phyloP scores from a whole-genome alignment of 306 rosid species.

The Cyamopsis tetragonoloba region DNA sequence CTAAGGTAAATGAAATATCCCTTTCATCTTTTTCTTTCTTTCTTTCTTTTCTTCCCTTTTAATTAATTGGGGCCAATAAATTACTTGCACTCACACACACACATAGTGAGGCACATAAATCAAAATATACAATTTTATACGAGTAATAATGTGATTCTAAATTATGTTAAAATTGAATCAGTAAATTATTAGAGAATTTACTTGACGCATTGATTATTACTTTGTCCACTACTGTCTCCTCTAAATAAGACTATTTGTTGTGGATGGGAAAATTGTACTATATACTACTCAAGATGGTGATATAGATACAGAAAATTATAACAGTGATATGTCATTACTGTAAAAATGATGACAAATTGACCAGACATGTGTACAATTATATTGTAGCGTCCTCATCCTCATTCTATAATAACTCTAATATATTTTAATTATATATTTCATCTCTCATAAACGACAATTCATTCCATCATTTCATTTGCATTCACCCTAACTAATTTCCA shows the following conservation, averaged over 20 bases:
- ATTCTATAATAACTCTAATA: conserved; percentile 15
- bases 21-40: conserved; percentile 16
- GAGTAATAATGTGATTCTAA: background rate
- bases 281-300: conserved; percentile 29
- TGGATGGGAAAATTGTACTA: conserved; percentile 19
- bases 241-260: background rate
- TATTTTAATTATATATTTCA: conserved; percentile 15
- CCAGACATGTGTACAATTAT: conserved; percentile 32
- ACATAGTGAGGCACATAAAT: background rate
- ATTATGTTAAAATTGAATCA: background rate
- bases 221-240: background rate
- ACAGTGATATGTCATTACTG: conserved; percentile 8
- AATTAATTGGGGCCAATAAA: background rate
- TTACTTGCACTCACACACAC: no score
- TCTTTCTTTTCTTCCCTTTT: background rate
- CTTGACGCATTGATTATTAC: conserved; percentile 1
- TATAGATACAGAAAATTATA: conserved; percentile 38
- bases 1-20: conserved; percentile 18
- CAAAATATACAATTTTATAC: background rate
- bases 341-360: conserved; percentile 29
- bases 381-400: conserved; percentile 28
- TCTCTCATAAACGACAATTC: conserved; percentile 18
- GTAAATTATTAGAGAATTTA: background rate
- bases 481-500: conserved; percentile 4
- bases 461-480: conserved; percentile 16